phyloP scores from a whole-genome alignment of 148 eudicot genomes.

The Rhododendron griersonianum region DNA sequence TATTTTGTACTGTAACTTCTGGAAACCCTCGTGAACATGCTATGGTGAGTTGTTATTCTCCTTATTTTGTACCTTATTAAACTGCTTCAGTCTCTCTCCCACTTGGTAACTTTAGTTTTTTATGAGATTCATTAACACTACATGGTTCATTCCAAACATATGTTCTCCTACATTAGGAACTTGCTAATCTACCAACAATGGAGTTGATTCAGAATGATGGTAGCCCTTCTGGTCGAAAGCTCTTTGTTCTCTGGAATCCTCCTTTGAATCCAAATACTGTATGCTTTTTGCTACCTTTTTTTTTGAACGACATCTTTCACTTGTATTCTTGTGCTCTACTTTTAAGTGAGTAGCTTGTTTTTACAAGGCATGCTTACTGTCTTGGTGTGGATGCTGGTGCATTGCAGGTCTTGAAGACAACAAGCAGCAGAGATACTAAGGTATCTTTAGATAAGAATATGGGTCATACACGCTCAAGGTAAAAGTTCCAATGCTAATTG shows the following conservation, averaged over 20 bases:
- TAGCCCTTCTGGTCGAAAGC: slow-evolving; percentile 87
- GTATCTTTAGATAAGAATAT: slow-evolving; percentile 29
- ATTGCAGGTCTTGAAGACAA: too few relatives aligned
- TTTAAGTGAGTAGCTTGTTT: too few relatives aligned
- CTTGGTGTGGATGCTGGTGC: too few relatives aligned
- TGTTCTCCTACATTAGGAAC: slow-evolving; percentile 41
- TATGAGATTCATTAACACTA: neutral
- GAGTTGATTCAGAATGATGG: slow-evolving; percentile 94
- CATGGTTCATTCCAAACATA: neutral
- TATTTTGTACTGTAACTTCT: slow-evolving; percentile 92
- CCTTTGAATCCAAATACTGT: slow-evolving; percentile 61
- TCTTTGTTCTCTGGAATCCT: slow-evolving; percentile 93
- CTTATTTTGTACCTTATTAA: neutral
- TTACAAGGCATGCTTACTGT: too few relatives aligned
- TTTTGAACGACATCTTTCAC: too few relatives aligned
- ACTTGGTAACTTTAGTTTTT: neutral
- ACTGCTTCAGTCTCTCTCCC: neutral
- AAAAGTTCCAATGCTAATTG: slow-evolving; percentile 10
- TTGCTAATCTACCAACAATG: slow-evolving; percentile 60
- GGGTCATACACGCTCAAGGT: slow-evolving; percentile 62
- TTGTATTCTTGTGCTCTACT: too few relatives aligned
- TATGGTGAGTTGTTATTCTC: slow-evolving; percentile 49
- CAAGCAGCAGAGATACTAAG: too few relatives aligned
- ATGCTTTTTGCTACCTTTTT: slow-evolving; percentile 30
- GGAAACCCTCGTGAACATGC: slow-evolving; percentile 89